A percentile compares a stretch with the other conserved stretches of the same genome.
Conservation (phyloP, 108 stramenopile genomes). For the Conticribra weissflogii region DNA sequence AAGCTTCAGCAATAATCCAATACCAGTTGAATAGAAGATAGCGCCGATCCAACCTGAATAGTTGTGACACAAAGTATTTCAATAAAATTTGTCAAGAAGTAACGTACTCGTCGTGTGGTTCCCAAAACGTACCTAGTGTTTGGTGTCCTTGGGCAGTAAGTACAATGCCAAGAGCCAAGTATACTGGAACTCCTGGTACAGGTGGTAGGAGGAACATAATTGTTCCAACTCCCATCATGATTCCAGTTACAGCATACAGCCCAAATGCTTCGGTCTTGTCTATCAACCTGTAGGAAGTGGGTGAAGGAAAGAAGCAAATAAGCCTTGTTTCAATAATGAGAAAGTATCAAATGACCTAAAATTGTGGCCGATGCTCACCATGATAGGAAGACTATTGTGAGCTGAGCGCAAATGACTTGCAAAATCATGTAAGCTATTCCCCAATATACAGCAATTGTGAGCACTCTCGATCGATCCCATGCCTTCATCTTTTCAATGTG, state of each 20-base stretch:
- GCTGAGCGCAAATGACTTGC: not conserved
- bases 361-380: not conserved
- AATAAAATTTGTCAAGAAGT: not conserved
- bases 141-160: slow-evolving; percentile 49
- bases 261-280: slow-evolving; percentile 47
- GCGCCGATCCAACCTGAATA: slow-evolving; percentile 47
- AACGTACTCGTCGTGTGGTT: not conserved
- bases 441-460: not conserved
- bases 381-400: not conserved
- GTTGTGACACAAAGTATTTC: not conserved
- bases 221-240: slow-evolving; percentile 53
- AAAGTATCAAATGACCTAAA: no score
- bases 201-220: slow-evolving; percentile 69
- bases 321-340: no score
- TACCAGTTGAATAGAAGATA: slow-evolving; percentile 43
- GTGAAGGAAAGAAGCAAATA: no score
- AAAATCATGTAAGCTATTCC: not conserved
- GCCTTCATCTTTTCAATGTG: not conserved
- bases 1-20: slow-evolving; percentile 57
- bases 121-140: slow-evolving; percentile 17
- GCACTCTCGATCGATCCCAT: not conserved
- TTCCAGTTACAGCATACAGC: slow-evolving; percentile 47
- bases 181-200: slow-evolving; percentile 72
- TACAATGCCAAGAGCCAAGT: slow-evolving; percentile 67
- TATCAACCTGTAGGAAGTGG: slow-evolving; percentile 49